phyloP scores from a whole-genome alignment of 345 rosid species.

The Leavenworthia alabamica region DNA sequence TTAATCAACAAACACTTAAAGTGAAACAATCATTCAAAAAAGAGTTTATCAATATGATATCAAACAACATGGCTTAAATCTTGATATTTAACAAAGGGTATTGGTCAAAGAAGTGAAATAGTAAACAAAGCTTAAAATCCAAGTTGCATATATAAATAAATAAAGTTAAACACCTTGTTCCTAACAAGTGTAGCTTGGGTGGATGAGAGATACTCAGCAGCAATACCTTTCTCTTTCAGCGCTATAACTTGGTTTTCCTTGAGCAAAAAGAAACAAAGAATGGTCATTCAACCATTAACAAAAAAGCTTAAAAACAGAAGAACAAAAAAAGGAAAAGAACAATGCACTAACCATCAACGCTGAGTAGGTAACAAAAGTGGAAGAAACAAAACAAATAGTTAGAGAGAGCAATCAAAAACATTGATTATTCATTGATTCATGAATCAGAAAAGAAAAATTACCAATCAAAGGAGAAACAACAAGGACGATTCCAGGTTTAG shows the following conservation, averaged over 20 bases:
- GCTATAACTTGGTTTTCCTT: constrained; percentile 93
- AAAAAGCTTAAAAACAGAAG: not conserved
- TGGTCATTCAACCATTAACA: not conserved
- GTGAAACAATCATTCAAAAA: not conserved
- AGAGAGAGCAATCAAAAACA: not conserved
- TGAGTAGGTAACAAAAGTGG: constrained; percentile 34
- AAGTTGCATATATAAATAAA: not conserved
- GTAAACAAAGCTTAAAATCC: not conserved
- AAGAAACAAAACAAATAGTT: constrained; percentile 5
- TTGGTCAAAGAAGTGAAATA: not conserved
- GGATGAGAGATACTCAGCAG: constrained; percentile 89
- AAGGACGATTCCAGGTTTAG: constrained; percentile 80
- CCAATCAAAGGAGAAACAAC: constrained; percentile 96
- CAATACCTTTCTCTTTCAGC: constrained; percentile 80
- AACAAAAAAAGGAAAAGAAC: not conserved
- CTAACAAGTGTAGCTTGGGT: constrained; percentile 56
- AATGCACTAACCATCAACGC: constrained; percentile 77
- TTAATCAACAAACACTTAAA: not conserved
- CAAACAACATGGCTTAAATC: not conserved
- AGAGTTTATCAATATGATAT: not conserved
- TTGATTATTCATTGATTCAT: not conserved
- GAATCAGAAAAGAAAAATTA: constrained; percentile 18
- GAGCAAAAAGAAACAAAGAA: not conserved
- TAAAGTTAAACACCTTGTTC: constrained; percentile 37
- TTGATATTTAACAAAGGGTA: not conserved